These are phyloP conservation scores for Penicillium palitans DNA, from an alignment of 2,329 filamentous ascomycete species.

Conservation along the genomic window DNA sequence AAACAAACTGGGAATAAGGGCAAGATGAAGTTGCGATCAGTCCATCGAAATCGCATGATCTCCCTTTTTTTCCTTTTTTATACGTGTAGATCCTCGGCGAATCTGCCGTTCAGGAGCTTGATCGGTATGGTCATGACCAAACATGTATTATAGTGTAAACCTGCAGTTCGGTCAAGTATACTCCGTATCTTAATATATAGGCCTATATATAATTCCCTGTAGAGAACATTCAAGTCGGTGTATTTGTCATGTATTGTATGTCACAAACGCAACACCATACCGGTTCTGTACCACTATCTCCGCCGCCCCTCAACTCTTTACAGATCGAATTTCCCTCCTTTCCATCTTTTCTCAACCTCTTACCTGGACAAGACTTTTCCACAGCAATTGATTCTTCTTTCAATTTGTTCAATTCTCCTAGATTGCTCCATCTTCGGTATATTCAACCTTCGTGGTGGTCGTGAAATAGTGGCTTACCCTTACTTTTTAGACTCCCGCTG, in stretches of 20 bases:
- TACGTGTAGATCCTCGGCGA: conserved; percentile 11
- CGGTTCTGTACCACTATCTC: conserved; percentile 15
- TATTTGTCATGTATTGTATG: conserved; percentile 9
- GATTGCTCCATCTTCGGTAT: conserved; percentile 7
- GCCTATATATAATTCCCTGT: background rate
- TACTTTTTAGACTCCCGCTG: conserved; percentile 25
- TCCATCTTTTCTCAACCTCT: conserved; percentile 9
- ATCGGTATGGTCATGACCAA: conserved; percentile 2
- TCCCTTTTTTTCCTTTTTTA: conserved; percentile 6
- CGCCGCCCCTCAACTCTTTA: conserved; percentile 23
- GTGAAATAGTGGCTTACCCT: conserved; percentile 11
- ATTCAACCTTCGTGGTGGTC: conserved; percentile 2
- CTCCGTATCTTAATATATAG: background rate
- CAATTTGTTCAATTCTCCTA: conserved; percentile 9
- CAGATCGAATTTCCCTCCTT: conserved; percentile 23
- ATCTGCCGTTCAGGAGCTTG: conserved; percentile 8
- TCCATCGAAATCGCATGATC: conserved; percentile 12
- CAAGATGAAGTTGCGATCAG: background rate
- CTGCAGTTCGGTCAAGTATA: background rate
- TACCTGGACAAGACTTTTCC: background rate
- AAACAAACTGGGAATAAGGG: too few relatives aligned
- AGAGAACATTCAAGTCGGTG: background rate
- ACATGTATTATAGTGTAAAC: background rate
- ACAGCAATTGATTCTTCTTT: conserved; percentile 11
- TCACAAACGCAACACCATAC: conserved; percentile 3